A percentile compares a stretch with the other conserved stretches of the same genome.
These are phyloP conservation scores for Clavispora fructus DNA, from an alignment of 805 yeast species.

Conservation along the genomic window DNA sequence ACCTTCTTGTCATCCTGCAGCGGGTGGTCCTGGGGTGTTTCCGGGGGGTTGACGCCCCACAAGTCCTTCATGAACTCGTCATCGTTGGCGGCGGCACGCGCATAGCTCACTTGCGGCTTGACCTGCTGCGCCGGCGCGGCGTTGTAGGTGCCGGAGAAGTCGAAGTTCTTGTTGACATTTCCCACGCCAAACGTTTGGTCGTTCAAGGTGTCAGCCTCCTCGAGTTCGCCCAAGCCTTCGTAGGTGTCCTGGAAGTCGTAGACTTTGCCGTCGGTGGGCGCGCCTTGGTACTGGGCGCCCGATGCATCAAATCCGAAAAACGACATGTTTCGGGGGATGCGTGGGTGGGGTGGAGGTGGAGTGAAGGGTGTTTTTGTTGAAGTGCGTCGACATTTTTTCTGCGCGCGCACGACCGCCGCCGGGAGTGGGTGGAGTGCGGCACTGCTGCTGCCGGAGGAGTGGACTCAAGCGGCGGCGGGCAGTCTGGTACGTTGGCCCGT, in stretches of 20 bases:
- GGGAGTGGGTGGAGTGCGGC: too few relatives aligned
- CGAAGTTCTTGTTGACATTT: conserved; percentile 56
- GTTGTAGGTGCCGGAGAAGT: conserved; percentile 45
- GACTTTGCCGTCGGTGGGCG: conserved; percentile 21
- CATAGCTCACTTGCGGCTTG: conserved; percentile 31
- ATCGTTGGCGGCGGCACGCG: conserved; percentile 37
- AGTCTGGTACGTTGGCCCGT: too few relatives aligned
- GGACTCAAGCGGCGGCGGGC: too few relatives aligned
- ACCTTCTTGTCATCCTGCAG: conserved; percentile 37
- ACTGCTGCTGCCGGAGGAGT: too few relatives aligned
- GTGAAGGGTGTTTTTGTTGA: not conserved
- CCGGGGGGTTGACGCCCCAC: conserved; percentile 38
- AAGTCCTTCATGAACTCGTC: conserved; percentile 43
- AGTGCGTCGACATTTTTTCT: not conserved
- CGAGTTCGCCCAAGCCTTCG: conserved; percentile 67
- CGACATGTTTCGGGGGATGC: conserved; percentile 42
- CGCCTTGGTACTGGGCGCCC: conserved; percentile 22
- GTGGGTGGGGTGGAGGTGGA: not conserved
- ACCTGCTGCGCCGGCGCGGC: conserved; percentile 9
- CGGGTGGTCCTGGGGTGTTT: conserved; percentile 15
- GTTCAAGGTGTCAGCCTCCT: conserved; percentile 74
- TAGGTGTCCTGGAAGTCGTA: conserved; percentile 82
- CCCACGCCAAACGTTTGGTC: conserved; percentile 72
- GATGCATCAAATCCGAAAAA: conserved; percentile 61
- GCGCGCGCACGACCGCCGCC: conserved; percentile 1